A percentile compares a stretch with the other conserved stretches of the same genome.
Conservation (phyloP, 1,139 yeast species). For the Blastobotrys indianensis region DNA sequence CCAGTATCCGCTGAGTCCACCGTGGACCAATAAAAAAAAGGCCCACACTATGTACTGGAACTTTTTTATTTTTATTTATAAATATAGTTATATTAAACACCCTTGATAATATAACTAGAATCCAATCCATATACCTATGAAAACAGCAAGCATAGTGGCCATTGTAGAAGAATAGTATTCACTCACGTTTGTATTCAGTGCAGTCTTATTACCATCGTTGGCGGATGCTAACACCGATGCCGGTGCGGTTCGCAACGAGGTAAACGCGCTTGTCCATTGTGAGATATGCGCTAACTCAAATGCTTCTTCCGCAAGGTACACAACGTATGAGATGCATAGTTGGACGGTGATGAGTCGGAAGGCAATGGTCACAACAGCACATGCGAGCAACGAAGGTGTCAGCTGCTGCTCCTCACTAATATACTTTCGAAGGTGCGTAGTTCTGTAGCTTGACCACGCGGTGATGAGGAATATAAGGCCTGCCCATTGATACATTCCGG, state of each 20-base stretch:
- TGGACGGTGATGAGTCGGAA: not conserved
- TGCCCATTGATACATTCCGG: not conserved
- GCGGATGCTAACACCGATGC: too few relatives aligned
- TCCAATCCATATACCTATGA: constrained; percentile 5
- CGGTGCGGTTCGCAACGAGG: too few relatives aligned
- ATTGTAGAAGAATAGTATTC: constrained; percentile 2
- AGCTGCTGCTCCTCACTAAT: not conserved
- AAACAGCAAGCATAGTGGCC: constrained; percentile 5
- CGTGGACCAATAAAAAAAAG: too few relatives aligned
- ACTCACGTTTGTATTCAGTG: not conserved
- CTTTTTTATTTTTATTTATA: not conserved
- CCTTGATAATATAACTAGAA: not conserved
- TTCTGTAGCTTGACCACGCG: constrained; percentile 1
- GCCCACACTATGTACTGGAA: too few relatives aligned
- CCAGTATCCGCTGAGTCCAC: too few relatives aligned
- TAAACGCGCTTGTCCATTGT: too few relatives aligned
- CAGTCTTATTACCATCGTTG: too few relatives aligned
- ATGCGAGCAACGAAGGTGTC: not conserved
- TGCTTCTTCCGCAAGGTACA: too few relatives aligned
- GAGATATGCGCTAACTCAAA: too few relatives aligned
- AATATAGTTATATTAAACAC: not conserved
- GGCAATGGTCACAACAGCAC: not conserved
- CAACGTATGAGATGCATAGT: not conserved
- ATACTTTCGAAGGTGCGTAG: constrained; percentile 1
- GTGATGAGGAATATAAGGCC: not conserved